Base-by-base conservation (phyloP, 1,284 basidiomycete genomes). In the Sanghuangporus sanghuang region DNA sequence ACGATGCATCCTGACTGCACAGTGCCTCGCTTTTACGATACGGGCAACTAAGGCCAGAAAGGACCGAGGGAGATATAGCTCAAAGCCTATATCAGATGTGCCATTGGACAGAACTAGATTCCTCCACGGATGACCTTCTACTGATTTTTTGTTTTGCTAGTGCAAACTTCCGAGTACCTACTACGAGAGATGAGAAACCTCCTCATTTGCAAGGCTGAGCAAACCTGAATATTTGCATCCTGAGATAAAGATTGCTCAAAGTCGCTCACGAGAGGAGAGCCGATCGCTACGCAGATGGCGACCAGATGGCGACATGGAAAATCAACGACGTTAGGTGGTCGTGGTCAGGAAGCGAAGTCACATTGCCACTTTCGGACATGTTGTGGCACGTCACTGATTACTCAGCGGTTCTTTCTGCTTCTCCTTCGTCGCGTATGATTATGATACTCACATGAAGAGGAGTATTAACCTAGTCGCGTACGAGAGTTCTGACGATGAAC, bases 401-500 rank as follows among this genome's bases (percentile, higher is more conserved):
- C 49, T 53, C 35, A 42, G 48, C 32, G 18, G n/a, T 12, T 12
- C 35, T 23, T 18, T 49, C 23, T 35, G 44, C 21, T 39, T 44
- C 16, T 38, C 36, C 2, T 2, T n/a, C n/a, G n/a, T n/a, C n/a
- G n/a, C n/a, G n/a, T n/a, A n/a, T n/a, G n/a, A n/a, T n/a, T 23
- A 23, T 23, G 23, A 23, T 23, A 23, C 23, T 23, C 23, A 1
- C 18, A 65, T 62, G 64, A 66, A 63, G 48, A 59, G 62, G 11
- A 60, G 23, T 9, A 32, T 61, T n/a, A 49, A 23, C 32, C 65
- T 66, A n/a, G 65, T 67, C 38, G 48, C 59, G 6, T 66, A 66
- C 40, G 62, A 58, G 14, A 58, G 55, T 46, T 62, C 65, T 36
- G 67, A 66, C 36, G 65, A 66, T 16, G 65, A 66, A 1, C 21